phyloP scores from a whole-genome alignment of 1,139 yeast genomes.

The Fermentozyma sake region DNA sequence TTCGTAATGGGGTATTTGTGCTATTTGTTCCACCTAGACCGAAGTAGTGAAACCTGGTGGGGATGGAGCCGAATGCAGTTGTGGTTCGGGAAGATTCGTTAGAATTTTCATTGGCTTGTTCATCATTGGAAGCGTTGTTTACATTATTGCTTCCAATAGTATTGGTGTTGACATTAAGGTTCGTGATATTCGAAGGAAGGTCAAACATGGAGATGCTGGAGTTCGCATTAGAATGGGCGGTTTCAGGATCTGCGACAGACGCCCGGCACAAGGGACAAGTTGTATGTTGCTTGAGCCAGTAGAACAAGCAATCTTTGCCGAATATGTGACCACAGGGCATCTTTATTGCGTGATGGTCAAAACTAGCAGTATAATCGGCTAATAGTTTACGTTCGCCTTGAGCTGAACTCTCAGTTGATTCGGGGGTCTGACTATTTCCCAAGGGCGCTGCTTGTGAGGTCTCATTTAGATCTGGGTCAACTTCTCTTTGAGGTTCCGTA shows the following conservation, averaged over 20 bases:
- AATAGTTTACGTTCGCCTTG: constrained; percentile 13
- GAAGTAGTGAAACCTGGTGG: constrained; percentile 3
- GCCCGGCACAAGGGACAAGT: constrained; percentile 82
- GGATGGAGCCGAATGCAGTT: constrained; percentile 1
- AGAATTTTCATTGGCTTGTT: neutral
- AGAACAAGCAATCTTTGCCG: constrained; percentile 68
- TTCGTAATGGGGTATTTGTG: constrained; percentile 8
- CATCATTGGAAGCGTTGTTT: constrained; percentile 1
- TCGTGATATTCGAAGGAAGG: no score
- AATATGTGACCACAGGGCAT: constrained; percentile 82
- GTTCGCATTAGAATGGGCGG: no score
- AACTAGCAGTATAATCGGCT: constrained; percentile 27
- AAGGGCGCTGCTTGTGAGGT: neutral
- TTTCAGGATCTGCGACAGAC: constrained; percentile 32
- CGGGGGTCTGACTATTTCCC: neutral
- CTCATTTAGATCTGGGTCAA: no score
- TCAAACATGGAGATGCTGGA: no score
- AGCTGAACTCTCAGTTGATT: neutral
- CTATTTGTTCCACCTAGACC: constrained; percentile 1
- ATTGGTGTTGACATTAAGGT: constrained; percentile 2
- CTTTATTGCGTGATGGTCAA: constrained; percentile 58
- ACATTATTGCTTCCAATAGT: constrained; percentile 5
- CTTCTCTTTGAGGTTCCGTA: no score
- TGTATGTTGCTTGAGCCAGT: constrained; percentile 67
- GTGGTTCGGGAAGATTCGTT: neutral